phyloP scores from a whole-genome alignment of 345 rosid genomes.

The Arabidopsis thaliana region DNA sequence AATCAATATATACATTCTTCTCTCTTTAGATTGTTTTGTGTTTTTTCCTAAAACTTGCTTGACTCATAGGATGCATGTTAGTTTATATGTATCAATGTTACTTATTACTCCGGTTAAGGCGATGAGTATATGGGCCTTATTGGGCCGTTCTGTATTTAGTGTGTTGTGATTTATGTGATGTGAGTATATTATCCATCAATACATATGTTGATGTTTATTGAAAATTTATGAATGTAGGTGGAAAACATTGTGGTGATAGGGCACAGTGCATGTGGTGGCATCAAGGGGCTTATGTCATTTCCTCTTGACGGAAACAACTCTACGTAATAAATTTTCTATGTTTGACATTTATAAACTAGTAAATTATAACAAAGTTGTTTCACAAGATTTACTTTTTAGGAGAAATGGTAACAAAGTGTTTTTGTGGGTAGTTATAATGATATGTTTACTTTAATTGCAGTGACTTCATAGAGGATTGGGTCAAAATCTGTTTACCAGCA shows the following conservation, averaged over 20 bases:
- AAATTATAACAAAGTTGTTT: not conserved
- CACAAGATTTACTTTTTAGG: not conserved
- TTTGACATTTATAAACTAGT: not conserved
- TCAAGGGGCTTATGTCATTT: constrained; percentile 95
- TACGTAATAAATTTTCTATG: constrained; percentile 52
- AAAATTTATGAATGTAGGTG: constrained; percentile 57
- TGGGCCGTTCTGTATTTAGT: not conserved
- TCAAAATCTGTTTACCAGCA: constrained; percentile 77
- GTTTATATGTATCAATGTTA: not conserved
- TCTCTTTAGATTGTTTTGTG: not conserved
- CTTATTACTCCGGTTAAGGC: not conserved
- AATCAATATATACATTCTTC: not conserved
- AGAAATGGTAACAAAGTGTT: not conserved
- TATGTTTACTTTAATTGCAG: constrained; percentile 47
- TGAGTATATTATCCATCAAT: constrained; percentile 12
- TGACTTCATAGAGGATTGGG: constrained; percentile 95
- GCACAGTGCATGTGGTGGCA: constrained; percentile 96
- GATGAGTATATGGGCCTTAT: not conserved
- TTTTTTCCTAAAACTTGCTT: not conserved
- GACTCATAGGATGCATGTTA: not conserved
- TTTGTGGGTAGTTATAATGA: not conserved
- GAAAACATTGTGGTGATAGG: constrained; percentile 84
- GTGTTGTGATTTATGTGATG: not conserved
- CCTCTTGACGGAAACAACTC: constrained; percentile 67
- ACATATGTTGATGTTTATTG: not conserved